Base-by-base conservation (phyloP, 208 protist species). In the Acanthamoeba quina region DNA sequence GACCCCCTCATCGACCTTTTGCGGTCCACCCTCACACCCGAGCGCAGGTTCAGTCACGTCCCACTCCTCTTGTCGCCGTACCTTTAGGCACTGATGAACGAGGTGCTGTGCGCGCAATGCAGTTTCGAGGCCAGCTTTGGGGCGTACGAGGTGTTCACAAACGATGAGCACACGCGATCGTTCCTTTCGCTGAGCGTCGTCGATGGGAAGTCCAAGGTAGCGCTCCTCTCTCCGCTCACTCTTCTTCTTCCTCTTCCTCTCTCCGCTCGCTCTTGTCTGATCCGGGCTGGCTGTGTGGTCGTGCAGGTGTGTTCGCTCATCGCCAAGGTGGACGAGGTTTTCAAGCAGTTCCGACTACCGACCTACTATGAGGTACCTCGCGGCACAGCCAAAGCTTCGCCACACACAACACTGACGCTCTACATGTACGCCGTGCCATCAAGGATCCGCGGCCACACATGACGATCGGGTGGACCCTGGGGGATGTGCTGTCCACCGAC, bases 401-500 rank as follows among this genome's bases (percentile, higher is more conserved):
- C 41, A 47, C 44, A 47, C 44, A 47, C 9, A 10, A 47, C 44
- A 47, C 44, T 47, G 44, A 47, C 44, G 44, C 44, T 47, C 44
- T 13, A 13, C 44, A 10, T 47, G 44, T 9, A 3, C 11, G 54
- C 34, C 54, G 54, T 85, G n/a, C 24, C 29, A 58, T 26, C 29
- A 58, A 91, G 85, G 85, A 91, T 17, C 85, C 85, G 13, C 29
- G 85, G 47, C 85, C 85, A 17, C 85, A 91, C 47, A 91, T 91
- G 85, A 91, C 85, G 3, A 74, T 91, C 44, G 85, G 85, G 34
- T 91, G 85, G 85, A 74, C 85, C 15, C 19, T 91, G 41, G 85
- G 60, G 41, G 62, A 91, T 54, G 85, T 91, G 41, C 21, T 62
- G n/a, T 62, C 49, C 29, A 19, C 34, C 26, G 37, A 44, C 68